These are phyloP conservation scores for Cladosporium sp. DNA, from an alignment of 2,329 filamentous ascomycete species.

Conservation along the genomic window DNA sequence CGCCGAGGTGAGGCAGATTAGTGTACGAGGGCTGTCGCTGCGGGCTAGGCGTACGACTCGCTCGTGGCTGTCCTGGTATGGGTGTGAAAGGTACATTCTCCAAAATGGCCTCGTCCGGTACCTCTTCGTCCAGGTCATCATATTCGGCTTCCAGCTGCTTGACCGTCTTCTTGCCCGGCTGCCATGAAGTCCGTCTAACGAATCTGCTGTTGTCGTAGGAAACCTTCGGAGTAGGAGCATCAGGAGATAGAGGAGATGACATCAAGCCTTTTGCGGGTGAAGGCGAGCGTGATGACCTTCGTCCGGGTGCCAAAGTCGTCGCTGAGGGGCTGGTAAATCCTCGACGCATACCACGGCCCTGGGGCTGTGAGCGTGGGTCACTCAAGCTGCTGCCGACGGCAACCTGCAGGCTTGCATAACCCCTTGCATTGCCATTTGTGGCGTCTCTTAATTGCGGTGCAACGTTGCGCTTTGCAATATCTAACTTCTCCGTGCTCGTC, in stretches of 20 bases:
- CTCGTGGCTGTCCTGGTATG: constrained; percentile 30
- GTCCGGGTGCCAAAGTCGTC: constrained; percentile 18
- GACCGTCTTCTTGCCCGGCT: constrained; percentile 64
- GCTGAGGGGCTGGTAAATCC: constrained; percentile 37
- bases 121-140: constrained; percentile 69
- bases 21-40: constrained; percentile 28
- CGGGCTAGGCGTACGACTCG: constrained; percentile 35
- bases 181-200: constrained; percentile 53
- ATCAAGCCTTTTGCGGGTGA: constrained; percentile 27
- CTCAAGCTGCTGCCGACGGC: constrained; percentile 34
- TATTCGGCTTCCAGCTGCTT: constrained; percentile 73
- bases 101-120: constrained; percentile 73
- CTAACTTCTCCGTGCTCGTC: constrained; percentile 9
- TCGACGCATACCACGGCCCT: constrained; percentile 34
- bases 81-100: constrained; percentile 82
- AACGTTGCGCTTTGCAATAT: constrained; percentile 1
- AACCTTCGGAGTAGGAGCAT: constrained; percentile 20
- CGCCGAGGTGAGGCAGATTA: constrained; percentile 21
- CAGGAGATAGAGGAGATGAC: constrained; percentile 19
- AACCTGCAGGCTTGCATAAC: constrained; percentile 30
- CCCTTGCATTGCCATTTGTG: constrained; percentile 13
- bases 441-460: neutral
- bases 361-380: constrained; percentile 27
- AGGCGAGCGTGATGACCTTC: constrained; percentile 27
- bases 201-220: constrained; percentile 14